Evolutionary conservation across 2,329 filamentous ascomycete genomes (phyloP).

Genomic region (Coniochaeta ligniaria): DNA sequence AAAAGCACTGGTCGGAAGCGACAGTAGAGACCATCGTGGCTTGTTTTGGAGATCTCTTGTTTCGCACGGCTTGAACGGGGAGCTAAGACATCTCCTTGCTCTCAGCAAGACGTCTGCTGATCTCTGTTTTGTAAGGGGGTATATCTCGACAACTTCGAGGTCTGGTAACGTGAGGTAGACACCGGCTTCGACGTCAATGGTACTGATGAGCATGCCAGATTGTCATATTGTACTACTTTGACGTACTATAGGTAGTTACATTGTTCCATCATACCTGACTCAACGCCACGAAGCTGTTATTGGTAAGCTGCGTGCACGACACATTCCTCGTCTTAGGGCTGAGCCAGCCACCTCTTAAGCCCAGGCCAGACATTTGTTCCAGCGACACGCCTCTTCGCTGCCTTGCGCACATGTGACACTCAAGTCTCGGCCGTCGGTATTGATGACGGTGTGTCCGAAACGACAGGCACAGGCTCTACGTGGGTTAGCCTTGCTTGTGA

Average conservation of each 20-base stretch:
- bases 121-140: no score
- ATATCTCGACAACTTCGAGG: no score
- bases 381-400: neutral
- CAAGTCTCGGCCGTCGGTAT: neutral
- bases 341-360: neutral
- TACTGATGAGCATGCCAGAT: no score
- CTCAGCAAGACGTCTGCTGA: no score
- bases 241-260: neutral
- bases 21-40: no score
- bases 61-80: no score
- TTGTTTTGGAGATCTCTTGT: no score
- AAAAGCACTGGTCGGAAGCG: no score
- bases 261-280: neutral
- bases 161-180: no score
- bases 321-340: neutral
- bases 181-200: no score
- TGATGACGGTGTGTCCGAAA: neutral
- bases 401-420: neutral
- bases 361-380: neutral
- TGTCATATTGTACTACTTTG: neutral
- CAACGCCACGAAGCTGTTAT: neutral
- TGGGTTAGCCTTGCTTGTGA: neutral
- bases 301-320: neutral
- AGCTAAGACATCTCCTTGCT: no score
- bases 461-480: neutral